Evolutionary conservation across 2,329 filamentous ascomycete genomes (phyloP), one percentile per base, ranked within the genome.

Genomic region (Orbilia javanica): DNA sequence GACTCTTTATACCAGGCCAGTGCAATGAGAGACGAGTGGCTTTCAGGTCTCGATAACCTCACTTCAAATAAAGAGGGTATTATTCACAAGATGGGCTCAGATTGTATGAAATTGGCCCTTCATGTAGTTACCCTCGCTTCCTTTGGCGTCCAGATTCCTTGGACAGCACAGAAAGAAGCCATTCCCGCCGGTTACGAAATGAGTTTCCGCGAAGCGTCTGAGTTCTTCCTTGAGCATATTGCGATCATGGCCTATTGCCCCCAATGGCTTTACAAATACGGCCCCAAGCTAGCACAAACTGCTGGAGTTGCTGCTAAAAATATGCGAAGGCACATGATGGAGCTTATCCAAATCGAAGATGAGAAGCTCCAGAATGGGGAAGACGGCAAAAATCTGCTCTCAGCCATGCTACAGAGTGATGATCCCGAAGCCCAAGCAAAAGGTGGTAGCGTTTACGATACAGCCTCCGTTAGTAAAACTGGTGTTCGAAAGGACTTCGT

Each of bases 251-350:
- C 62, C 5, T 65, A 65, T 20, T 65, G 62, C 18, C 62, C 62
- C n/a, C 22, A 65, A 52, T 65, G 62, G 62, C 46, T 65, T n/a
- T 65, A 65, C 27, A 65, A 65, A 65, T 65, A 65, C 15, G 62
- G 62, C 29, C 62, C 62, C 18, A 65, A 65, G 11, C n/a, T 65
- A 18, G 25, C 20, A n/a, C 62, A 65, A 52, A 52, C 42, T 6
- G 62, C 62, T 15, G 62, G 62, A 8, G 29, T 65, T 8, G 62
- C 62, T 13, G 62, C 46, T 15, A 65, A 48, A 25, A 65, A 65
- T 52, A 65, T 65, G 62, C 25, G 62, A 22, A 65, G 62, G 10
- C 62, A 65, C 27, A 65, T 65, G 62, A 65, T 65, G 62, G 42
- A 65, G 18, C 31, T 65, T 11, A 65, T 65, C 10, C 42, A 52